Percentiles rank a stretch among this genome's conserved stretches.
phyloP scores from a whole-genome alignment of 1,284 basidiomycete genomes.

The Golubevia pallescens region DNA sequence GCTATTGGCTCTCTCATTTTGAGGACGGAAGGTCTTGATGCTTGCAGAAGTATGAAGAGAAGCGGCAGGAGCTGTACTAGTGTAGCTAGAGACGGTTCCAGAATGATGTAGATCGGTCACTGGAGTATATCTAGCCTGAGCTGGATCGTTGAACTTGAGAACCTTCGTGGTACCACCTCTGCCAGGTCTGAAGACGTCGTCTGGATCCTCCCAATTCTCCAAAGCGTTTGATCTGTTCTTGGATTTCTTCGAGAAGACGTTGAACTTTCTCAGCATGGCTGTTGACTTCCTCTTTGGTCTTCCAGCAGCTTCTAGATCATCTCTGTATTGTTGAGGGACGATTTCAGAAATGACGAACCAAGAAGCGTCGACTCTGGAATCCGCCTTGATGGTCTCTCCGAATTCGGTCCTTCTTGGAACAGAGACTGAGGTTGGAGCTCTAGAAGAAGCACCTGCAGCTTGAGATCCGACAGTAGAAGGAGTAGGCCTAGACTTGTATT shows the following conservation, averaged over 20 bases:
- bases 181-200: conserved; percentile 38
- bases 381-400: conserved; percentile 16
- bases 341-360: conserved; percentile 60
- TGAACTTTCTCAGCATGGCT: conserved; percentile 57
- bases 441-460: background rate
- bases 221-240: conserved; percentile 1
- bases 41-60: background rate
- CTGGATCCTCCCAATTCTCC: conserved; percentile 4
- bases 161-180: conserved; percentile 36
- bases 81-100: background rate
- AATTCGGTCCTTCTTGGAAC: conserved; percentile 15
- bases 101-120: background rate
- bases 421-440: background rate
- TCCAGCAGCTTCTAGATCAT: conserved; percentile 35
- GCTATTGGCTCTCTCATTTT: background rate
- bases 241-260: conserved; percentile 35
- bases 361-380: conserved; percentile 36
- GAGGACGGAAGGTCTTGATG: background rate
- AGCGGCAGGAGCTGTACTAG: background rate
- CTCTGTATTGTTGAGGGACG: conserved; percentile 52
- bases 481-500: conserved; percentile 42
- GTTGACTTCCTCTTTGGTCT: conserved; percentile 24
- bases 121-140: background rate
- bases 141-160: conserved; percentile 27
- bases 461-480: conserved; percentile 24